Evolutionary conservation across 2,329 filamentous ascomycete genomes (phyloP).

Genomic region (Sporothrix luriei): DNA sequence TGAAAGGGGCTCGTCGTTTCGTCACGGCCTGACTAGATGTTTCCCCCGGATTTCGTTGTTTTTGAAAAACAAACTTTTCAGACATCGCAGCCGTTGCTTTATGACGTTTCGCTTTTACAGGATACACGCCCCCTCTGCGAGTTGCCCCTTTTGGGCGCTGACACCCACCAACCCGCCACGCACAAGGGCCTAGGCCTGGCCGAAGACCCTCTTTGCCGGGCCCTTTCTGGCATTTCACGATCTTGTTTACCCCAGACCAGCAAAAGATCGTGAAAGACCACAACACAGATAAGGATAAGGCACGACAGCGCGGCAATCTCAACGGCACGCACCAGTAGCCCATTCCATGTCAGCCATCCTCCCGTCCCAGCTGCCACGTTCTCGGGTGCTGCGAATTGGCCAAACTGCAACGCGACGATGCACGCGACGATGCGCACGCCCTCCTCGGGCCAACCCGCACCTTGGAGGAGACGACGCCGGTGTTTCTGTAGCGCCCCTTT

Average conservation of each 20-base stretch:
- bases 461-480: background rate
- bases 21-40: background rate
- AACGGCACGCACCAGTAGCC: background rate
- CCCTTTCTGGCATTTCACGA: constrained; percentile 25
- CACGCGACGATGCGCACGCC: constrained; percentile 26
- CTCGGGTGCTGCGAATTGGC: background rate
- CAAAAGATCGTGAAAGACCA: constrained; percentile 27
- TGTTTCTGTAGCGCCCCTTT: constrained; percentile 16
- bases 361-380: background rate
- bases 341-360: background rate
- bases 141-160: constrained; percentile 6
- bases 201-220: constrained; percentile 10
- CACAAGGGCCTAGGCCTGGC: constrained; percentile 16
- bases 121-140: constrained; percentile 16
- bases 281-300: background rate
- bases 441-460: constrained; percentile 16
- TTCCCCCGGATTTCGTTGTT: constrained; percentile 4
- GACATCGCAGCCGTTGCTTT: no score
- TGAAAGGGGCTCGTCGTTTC: background rate
- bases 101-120: background rate
- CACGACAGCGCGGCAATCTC: constrained; percentile 1
- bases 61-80: background rate
- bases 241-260: constrained; percentile 14
- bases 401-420: constrained; percentile 20
- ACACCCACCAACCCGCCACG: constrained; percentile 8